Percentiles rank a stretch among this genome's conserved stretches.
These are phyloP conservation scores for Suhomyces chickasaworum DNA, from an alignment of 1,139 yeast genomes.

Conservation along the genomic window DNA sequence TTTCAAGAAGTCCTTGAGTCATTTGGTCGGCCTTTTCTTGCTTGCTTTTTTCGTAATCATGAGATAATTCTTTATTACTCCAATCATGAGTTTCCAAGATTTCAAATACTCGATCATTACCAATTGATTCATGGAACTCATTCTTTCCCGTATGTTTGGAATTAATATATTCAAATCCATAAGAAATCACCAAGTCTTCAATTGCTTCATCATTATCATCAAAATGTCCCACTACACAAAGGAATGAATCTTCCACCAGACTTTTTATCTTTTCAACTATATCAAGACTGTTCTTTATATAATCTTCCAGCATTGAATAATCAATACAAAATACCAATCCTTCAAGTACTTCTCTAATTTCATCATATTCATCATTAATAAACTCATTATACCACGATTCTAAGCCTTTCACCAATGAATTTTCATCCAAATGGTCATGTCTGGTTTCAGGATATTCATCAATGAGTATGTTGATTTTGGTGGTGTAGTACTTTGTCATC, in stretches of 20 bases:
- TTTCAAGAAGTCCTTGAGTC: conserved; percentile 30
- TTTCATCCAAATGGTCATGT: conserved; percentile 1
- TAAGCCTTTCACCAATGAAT: conserved; percentile 21
- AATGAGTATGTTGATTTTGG: conserved; percentile 34
- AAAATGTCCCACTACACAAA: conserved; percentile 27
- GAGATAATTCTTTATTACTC: conserved; percentile 25
- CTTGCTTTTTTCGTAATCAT: conserved; percentile 23
- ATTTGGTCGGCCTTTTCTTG: conserved; percentile 27
- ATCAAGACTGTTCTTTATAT: conserved; percentile 21
- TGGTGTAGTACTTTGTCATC: conserved; percentile 36
- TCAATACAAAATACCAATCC: conserved; percentile 42
- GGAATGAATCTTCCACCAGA: conserved; percentile 24
- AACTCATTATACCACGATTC: conserved; percentile 37
- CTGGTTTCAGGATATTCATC: conserved; percentile 42
- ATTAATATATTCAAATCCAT: conserved; percentile 37
- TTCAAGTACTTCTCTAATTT: conserved; percentile 40
- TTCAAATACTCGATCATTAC: conserved; percentile 35
- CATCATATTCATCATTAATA: conserved; percentile 31
- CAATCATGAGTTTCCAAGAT: conserved; percentile 46
- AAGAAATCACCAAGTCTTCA: conserved; percentile 33
- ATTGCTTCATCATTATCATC: conserved; percentile 21
- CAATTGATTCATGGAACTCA: conserved; percentile 21
- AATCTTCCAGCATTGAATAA: conserved; percentile 20
- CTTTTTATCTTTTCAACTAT: conserved; percentile 33
- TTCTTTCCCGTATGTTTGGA: conserved; percentile 20